Percentiles rank a stretch among this genome's conserved stretches.
These are phyloP conservation scores for Populus trichocarpa DNA, from an alignment of 441 rosid genomes.

Conservation along the genomic window DNA sequence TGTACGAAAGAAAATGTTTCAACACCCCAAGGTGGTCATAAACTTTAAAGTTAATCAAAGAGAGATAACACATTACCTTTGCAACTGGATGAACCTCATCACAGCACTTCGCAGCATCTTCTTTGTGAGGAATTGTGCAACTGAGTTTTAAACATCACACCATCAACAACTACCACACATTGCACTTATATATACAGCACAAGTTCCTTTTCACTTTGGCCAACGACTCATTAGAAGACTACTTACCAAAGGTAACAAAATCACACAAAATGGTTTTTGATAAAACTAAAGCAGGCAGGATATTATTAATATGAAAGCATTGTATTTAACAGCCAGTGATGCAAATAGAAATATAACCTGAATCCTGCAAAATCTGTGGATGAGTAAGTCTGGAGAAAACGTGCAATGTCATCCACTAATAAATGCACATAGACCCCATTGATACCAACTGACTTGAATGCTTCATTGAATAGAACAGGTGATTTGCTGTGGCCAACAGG, in stretches of 20 bases:
- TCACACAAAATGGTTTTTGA: background rate
- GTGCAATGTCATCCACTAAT: conserved; percentile 56
- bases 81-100: conserved; percentile 91
- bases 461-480: conserved; percentile 78
- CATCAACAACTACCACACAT: background rate
- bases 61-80: conserved; percentile 39
- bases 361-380: conserved; percentile 52
- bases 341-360: conserved; percentile 28
- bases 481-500: conserved; percentile 96
- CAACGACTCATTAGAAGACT: background rate
- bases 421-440: conserved; percentile 76
- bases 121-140: conserved; percentile 91
- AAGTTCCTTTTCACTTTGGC: background rate
- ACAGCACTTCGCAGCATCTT: conserved; percentile 75
- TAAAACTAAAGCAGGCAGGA: background rate
- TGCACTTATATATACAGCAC: background rate
- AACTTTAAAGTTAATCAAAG: background rate
- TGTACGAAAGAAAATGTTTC: conserved; percentile 4
- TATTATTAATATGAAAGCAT: background rate
- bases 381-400: conserved; percentile 45
- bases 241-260: conserved; percentile 10
- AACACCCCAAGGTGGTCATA: background rate
- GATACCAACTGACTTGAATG: conserved; percentile 75
- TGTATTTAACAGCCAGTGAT: background rate
- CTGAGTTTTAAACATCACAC: conserved; percentile 29